Evolutionary conservation across 176 grass and related monocot species (phyloP), one percentile per base, ranked within the genome.

Genomic region (Musa beccarii): DNA sequence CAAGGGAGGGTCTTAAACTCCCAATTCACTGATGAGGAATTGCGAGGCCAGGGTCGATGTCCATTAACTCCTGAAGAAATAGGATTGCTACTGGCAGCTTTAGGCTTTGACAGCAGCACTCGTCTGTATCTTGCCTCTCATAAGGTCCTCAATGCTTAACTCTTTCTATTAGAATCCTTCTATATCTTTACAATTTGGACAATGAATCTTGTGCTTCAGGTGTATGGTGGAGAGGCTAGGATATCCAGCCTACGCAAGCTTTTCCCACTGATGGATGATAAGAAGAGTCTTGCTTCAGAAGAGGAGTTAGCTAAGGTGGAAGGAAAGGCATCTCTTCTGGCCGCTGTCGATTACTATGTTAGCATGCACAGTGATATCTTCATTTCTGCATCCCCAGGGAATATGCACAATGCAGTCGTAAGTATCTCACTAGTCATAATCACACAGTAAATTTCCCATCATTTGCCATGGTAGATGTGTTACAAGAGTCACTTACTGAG

Each of bases 331-430:
- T 96, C 93, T 86, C 77, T 96, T 76, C 84, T 96, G 78, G 89
- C 89, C 57, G 89, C 89, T 28, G 85, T 96, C 51, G 93, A 96
- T 78, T 96, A 92, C 76, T 85, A 86, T 63, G 89, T 96, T 49
- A 96, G 93, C 84, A 83, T 87, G 54, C 85, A 93, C 54, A 85
- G 84, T 9, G 84, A 97, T 16, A 75, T 97, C 59, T 97, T 97
- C 79, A 89, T 97, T 43, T 93, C 94, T 0, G 94, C 94, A 2
- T 97, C 94, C 28, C 88, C 94, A 62, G 90, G 94, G 51, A 97
- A 97, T 55, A 97, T 93, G 90, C 94, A 97, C 71, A 93, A 97
- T 85, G 94, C 94, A 73, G 69, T 97, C 68, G 94, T 93, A 89
- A 89, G 25, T 74, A 63, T 5, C 17, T 28, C 55, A 51, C 34